phyloP scores from a whole-genome alignment of 169 alveolate genomes.

The Cryptosporidium tyzzeri region DNA sequence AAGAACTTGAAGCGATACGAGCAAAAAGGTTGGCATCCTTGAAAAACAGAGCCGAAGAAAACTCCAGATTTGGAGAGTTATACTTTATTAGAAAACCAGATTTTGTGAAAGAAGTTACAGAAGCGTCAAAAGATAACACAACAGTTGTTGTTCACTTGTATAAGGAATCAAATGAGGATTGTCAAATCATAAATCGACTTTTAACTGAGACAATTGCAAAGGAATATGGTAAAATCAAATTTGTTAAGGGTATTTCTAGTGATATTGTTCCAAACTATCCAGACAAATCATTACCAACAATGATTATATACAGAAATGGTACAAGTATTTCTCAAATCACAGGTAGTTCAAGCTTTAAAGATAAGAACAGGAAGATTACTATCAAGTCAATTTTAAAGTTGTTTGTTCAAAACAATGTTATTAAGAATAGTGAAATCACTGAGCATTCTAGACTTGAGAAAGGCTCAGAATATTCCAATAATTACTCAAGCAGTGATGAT shows the following conservation, averaged over 20 bases:
- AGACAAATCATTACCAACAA: slow-evolving; percentile 81
- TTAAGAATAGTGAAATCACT: neutral
- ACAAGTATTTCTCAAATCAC: slow-evolving; percentile 79
- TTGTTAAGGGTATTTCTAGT: slow-evolving; percentile 81
- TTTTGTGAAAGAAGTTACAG: slow-evolving; percentile 78
- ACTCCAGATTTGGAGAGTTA: slow-evolving; percentile 76
- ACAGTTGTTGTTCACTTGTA: slow-evolving; percentile 82
- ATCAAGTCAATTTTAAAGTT: slow-evolving; percentile 28
- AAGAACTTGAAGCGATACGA: slow-evolving; percentile 32
- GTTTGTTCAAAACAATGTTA: slow-evolving; percentile 12
- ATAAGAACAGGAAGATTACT: slow-evolving; percentile 2
- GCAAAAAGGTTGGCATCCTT: slow-evolving; percentile 62
- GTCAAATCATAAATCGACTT: slow-evolving; percentile 77
- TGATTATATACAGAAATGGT: slow-evolving; percentile 84
- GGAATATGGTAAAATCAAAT: slow-evolving; percentile 80
- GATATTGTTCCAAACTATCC: slow-evolving; percentile 83
- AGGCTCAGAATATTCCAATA: neutral
- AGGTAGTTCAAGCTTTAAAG: slow-evolving; percentile 75
- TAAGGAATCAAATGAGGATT: slow-evolving; percentile 78
- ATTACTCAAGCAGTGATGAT: neutral
- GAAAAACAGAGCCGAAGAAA: slow-evolving; percentile 71
- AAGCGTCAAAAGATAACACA: slow-evolving; percentile 78
- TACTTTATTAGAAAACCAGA: slow-evolving; percentile 78
- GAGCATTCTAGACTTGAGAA: slow-evolving; percentile 14
- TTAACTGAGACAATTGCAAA: slow-evolving; percentile 76